Conservation (phyloP, 2,329 filamentous ascomycete genomes). For the Stagonosporopsis rhizophila region DNA sequence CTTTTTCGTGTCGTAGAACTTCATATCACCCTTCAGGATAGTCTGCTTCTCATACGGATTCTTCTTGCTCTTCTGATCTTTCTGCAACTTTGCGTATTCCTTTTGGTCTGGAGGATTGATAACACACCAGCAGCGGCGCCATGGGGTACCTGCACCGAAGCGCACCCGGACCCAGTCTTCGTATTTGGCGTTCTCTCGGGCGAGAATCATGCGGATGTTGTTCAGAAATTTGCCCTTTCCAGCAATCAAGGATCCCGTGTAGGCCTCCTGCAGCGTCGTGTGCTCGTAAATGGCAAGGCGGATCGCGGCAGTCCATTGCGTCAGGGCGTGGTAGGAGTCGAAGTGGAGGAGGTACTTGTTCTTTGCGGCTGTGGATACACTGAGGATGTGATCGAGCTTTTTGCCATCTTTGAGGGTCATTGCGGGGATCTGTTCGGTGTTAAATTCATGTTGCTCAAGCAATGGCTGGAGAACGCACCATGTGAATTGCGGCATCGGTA, state of each 20-base stretch:
- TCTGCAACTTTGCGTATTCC: conserved; percentile 82
- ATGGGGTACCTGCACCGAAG: conserved; percentile 94
- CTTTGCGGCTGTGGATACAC: conserved; percentile 91
- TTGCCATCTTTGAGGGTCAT: conserved; percentile 86
- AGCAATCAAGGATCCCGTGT: conserved; percentile 93
- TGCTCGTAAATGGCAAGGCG: conserved; percentile 94
- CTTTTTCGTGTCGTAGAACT: conserved; percentile 90
- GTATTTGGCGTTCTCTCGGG: conserved; percentile 75
- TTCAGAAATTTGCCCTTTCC: conserved; percentile 90
- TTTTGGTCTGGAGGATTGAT: conserved; percentile 93
- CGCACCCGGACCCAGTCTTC: conserved; percentile 95
- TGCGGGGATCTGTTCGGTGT: conserved; percentile 63
- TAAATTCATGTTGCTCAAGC: conserved; percentile 12
- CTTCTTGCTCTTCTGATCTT: conserved; percentile 75
- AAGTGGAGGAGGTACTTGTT: conserved; percentile 97
- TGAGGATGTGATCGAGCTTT: conserved; percentile 91
- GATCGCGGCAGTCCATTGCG: conserved; percentile 96
- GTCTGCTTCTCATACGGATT: conserved; percentile 80
- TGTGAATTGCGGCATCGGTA: conserved; percentile 96
- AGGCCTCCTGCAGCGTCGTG: conserved; percentile 90
- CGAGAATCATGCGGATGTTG: conserved; percentile 89
- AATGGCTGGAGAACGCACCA: conserved; percentile 66
- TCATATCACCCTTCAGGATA: conserved; percentile 85
- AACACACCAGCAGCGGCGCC: conserved; percentile 97
- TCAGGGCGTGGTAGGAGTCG: conserved; percentile 89